Conservation (phyloP, 768 basidiomycete species). For the Solioccasus polychromus region DNA sequence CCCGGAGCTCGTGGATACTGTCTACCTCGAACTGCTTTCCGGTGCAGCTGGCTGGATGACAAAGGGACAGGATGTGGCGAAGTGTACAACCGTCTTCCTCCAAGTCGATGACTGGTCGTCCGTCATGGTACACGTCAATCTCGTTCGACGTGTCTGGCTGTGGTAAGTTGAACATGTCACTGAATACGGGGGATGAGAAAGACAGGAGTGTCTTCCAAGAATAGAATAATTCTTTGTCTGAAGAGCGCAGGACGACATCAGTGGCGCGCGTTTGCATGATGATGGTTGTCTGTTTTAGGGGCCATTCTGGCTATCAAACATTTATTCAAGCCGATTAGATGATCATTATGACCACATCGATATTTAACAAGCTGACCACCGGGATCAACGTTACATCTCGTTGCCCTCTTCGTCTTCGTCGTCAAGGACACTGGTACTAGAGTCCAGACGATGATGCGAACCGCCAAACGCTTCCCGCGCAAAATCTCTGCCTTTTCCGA, state of each 20-base stretch:
- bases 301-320: no score
- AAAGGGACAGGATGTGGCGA: constrained; percentile 6
- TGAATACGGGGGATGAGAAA: constrained; percentile 14
- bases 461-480: constrained; percentile 44
- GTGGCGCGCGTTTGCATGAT: constrained; percentile 1
- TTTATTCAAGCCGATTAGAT: no score
- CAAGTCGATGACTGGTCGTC: constrained; percentile 7
- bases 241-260: constrained; percentile 15
- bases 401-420: constrained; percentile 17
- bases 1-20: constrained; percentile 1
- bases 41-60: constrained; percentile 3
- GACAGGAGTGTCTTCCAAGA: constrained; percentile 10
- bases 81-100: constrained; percentile 11
- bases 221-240: constrained; percentile 3
- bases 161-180: constrained; percentile 14
- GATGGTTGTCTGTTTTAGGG: no score
- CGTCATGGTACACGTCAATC: background rate
- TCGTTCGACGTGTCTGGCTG: background rate
- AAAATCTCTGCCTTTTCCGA: constrained; percentile 47
- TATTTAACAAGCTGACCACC: no score
- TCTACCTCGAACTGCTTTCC: background rate
- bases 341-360: no score
- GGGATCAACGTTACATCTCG: no score
- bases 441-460: constrained; percentile 7
- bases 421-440: constrained; percentile 9